Evolutionary conservation across 139 green algal species (phyloP), one percentile per base, ranked within the genome.

Genomic region (Raphidocelis subcapitata): DNA sequence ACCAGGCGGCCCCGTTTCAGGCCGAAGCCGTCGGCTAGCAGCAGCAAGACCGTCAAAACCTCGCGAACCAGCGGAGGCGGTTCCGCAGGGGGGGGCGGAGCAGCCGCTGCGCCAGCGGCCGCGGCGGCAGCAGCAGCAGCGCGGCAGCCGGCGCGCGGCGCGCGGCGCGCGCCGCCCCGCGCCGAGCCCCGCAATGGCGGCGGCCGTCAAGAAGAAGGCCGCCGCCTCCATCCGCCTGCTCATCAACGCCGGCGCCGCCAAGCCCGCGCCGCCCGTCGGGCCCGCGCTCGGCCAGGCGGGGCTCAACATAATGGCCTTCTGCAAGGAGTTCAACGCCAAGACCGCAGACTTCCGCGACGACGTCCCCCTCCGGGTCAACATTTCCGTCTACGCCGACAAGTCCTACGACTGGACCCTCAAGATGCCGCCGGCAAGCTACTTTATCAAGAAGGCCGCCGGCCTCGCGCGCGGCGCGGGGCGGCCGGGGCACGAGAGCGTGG

Each of bases 271-370:
- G 15, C 95, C 95, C 5, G 92, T 97, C 5, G 66, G 95, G 2
- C 94, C 95, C 1, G 94, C 95, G 0, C 84, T 99, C 31, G 95
- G 95, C 12, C 92, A 98, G 75, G 94, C 95, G 2, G 95, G 95
- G 1, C 79, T 99, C 2, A 99, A 99, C 75, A 98, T 99, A 75
- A 99, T 99, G 94, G 84, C 86, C 0, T 99, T 99, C 65, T 99
- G 95, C 87, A 99, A 99, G 46, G 95, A 99, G 44, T 99, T 99
- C 83, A 99, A 99, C 73, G 95, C 92, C 20, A 92, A 94, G 57
- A 99, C 95, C 23, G 82, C 88, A 26, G 77, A 93, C 49, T 87
- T 95, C 63, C 91, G 91, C 78, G 89, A 92, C 26, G 79, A 76
- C 31, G 67, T 82, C 18, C 76, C 81, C 8, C 67, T 89, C 33